phyloP scores from a whole-genome alignment of 495 filamentous ascomycete genomes.

The Aspergillus taichungensis region DNA sequence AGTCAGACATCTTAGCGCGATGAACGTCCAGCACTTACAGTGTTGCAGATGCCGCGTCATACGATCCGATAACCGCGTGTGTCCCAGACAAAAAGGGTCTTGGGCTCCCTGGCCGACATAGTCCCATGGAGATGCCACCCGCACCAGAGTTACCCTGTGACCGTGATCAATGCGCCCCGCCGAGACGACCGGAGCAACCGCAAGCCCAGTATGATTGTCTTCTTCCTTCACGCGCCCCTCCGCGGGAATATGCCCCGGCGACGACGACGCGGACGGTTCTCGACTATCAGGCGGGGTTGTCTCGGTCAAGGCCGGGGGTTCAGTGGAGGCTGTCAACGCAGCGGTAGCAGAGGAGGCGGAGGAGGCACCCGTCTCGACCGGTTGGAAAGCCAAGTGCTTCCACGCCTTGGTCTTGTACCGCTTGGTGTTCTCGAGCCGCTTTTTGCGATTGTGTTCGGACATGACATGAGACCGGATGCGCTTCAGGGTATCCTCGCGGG shows the following conservation, averaged over 20 bases:
- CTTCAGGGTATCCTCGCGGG: constrained; percentile 38
- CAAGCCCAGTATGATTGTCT: too few relatives aligned
- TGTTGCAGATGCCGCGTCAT: constrained; percentile 36
- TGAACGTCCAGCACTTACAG: constrained; percentile 19
- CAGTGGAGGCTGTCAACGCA: constrained; percentile 1
- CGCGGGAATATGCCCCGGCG: too few relatives aligned
- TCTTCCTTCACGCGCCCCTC: too few relatives aligned
- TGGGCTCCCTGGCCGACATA: constrained; percentile 26
- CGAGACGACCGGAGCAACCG: too few relatives aligned
- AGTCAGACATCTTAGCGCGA: neutral
- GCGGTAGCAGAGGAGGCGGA: constrained; percentile 11
- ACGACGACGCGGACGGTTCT: too few relatives aligned
- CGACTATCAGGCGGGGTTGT: neutral
- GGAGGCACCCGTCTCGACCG: constrained; percentile 21
- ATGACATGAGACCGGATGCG: constrained; percentile 44
- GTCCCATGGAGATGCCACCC: constrained; percentile 14
- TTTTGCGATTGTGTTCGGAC: constrained; percentile 44
- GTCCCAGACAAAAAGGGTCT: constrained; percentile 35
- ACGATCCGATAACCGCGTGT: constrained; percentile 34
- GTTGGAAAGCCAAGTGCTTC: constrained; percentile 35
- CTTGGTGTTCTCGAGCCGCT: constrained; percentile 35
- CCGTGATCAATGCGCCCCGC: neutral
- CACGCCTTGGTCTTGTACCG: constrained; percentile 37
- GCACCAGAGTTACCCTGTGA: constrained; percentile 7
- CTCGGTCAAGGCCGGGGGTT: neutral